Evolutionary conservation across 228 moss, liverwort and hornwort species (phyloP), one percentile per base, ranked within the genome.

Genomic region (Sphagnum magellanicum): DNA sequence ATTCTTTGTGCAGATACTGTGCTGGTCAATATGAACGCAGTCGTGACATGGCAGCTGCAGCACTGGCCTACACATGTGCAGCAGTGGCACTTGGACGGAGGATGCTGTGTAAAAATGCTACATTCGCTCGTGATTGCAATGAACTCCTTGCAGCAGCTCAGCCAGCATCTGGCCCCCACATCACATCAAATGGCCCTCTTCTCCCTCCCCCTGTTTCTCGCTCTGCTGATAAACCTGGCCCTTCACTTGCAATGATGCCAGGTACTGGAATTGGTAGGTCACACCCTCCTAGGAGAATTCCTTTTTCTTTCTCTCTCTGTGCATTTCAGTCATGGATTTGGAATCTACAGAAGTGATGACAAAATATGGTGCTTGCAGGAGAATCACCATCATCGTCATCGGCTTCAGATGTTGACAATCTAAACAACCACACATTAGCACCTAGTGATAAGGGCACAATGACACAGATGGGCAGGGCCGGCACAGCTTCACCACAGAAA

Each of bases 341-440:
- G 32, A 32, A 32, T 32, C 32, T 32, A 13, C 5, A 11, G 17
- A 17, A 68, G 5, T 63, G 32, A 32, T 63, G 63, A 52, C 65
- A 8, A 64, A 13, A n/a, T 4, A 6, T 6, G 64, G 64, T 5
- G 48, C 50, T 71, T 89, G 81, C 90, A 98, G 98, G 90, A 68
- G 98, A 94, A 71, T 98, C 98, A 66, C 92, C 98, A 70, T 98
- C 98, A 61, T 94, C 98, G 63, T 93, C 97, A 61, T 98, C 98
- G 61, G 98, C 94, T 78, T 83, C 91, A 63, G 93, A 98, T 74
- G 82, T 85, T 67, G 78, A 85, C 50, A 93, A 93, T 62, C 76
- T 85, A 46, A 98, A 94, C 74, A 89, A 91, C 67, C 90, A 90
- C 52, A 84, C 78, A 67, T 70, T 84, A 63, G 78, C 78, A 68